These are phyloP conservation scores for Sclerotinia borealis DNA, from an alignment of 2,329 filamentous ascomycete species.

Conservation along the genomic window DNA sequence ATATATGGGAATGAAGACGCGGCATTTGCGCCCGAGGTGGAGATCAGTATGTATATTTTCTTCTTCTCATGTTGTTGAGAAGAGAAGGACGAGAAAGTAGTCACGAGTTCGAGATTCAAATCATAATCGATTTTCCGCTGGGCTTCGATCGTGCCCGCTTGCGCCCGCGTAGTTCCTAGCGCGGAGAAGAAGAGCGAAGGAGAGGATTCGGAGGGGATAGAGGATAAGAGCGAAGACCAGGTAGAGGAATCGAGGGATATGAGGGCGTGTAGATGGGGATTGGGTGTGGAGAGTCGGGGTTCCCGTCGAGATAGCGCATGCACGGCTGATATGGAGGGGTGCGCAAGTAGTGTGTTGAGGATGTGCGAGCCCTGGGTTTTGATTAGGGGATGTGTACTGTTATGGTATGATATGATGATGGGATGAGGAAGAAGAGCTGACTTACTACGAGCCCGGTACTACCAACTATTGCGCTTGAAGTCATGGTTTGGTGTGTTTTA, in stretches of 20 bases:
- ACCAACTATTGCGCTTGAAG: conserved; percentile 40
- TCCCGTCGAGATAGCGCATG: conserved; percentile 58
- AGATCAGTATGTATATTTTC: conserved; percentile 54
- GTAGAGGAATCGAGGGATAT: conserved; percentile 59
- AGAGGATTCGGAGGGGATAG: conserved; percentile 29
- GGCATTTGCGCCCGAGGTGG: conserved; percentile 39
- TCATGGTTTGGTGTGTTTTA: too few species aligned
- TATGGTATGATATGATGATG: not conserved
- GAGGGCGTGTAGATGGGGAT: conserved; percentile 61
- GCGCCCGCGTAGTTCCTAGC: conserved; percentile 71
- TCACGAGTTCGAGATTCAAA: conserved; percentile 72
- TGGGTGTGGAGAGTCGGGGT: conserved; percentile 45
- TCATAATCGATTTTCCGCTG: conserved; percentile 89
- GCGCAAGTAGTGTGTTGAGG: conserved; percentile 56
- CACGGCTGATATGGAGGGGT: conserved; percentile 47
- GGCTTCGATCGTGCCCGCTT: conserved; percentile 67
- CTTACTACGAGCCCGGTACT: conserved; percentile 45
- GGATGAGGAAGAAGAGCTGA: not conserved
- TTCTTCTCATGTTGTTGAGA: too few species aligned
- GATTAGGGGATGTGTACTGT: conserved; percentile 16
- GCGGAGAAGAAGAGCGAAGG: conserved; percentile 67
- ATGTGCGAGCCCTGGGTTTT: conserved; percentile 58
- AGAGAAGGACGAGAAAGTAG: too few species aligned
- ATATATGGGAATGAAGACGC: conserved; percentile 48
- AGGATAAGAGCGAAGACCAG: conserved; percentile 58